phyloP scores from a whole-genome alignment of 768 basidiomycete species.

The Glaciozyma antarctica region DNA sequence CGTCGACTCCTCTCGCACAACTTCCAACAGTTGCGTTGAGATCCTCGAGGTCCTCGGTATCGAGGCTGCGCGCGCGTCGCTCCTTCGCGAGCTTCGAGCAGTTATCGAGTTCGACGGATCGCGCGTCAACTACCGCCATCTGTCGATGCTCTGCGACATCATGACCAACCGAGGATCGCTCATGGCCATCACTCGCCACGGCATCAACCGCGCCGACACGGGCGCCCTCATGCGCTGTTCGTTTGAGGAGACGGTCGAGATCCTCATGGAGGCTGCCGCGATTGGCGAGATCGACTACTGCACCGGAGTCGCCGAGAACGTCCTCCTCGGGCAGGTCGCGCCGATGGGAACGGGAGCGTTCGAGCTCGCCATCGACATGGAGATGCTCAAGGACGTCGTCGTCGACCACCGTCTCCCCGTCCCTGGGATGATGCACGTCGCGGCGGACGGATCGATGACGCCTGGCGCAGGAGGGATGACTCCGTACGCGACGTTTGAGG shows the following conservation, averaged over 20 bases:
- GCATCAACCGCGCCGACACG: slow-evolving; percentile 98
- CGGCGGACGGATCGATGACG: slow-evolving; percentile 42
- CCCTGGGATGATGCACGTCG: slow-evolving; percentile 61
- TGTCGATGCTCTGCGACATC: slow-evolving; percentile 89
- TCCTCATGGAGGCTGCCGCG: slow-evolving; percentile 95
- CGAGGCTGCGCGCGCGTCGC: slow-evolving; percentile 87
- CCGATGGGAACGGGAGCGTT: slow-evolving; percentile 86
- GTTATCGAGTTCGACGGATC: slow-evolving; percentile 99
- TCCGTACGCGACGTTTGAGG: slow-evolving; percentile 62
- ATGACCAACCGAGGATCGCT: slow-evolving; percentile 91
- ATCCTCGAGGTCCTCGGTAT: slow-evolving; percentile 90
- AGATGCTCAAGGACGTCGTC: slow-evolving; percentile 97
- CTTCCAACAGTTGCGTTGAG: slow-evolving; percentile 94
- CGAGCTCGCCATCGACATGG: slow-evolving; percentile 89
- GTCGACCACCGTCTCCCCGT: slow-evolving; percentile 89
- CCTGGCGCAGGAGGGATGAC: slow-evolving; percentile 66
- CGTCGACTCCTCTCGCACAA: slow-evolving; percentile 84
- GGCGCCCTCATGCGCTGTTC: slow-evolving; percentile 97
- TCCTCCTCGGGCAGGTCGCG: slow-evolving; percentile 98
- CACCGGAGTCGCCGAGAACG: slow-evolving; percentile 96
- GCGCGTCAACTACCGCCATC: slow-evolving; percentile 96
- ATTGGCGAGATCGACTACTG: slow-evolving; percentile 98
- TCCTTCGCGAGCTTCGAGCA: slow-evolving; percentile 83
- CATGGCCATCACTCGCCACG: slow-evolving; percentile 98
- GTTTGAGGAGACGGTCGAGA: slow-evolving; percentile 99